phyloP scores from a whole-genome alignment of 768 basidiomycete genomes.

The Suillus fuscotomentosus region DNA sequence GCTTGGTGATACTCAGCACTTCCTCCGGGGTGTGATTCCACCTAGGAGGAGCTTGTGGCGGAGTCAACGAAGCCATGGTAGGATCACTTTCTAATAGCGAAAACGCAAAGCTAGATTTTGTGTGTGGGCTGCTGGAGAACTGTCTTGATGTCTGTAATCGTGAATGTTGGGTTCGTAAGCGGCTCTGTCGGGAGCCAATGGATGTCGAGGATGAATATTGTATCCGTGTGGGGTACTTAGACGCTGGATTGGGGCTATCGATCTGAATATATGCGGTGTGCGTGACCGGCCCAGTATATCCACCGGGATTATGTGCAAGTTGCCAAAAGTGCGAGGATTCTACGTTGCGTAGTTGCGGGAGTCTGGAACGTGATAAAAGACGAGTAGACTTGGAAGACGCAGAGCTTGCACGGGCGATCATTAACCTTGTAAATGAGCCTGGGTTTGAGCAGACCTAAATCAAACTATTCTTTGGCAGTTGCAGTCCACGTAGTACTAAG shows the following conservation, averaged over 20 bases:
- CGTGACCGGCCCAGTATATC: constrained; percentile 9
- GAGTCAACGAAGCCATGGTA: constrained; percentile 47
- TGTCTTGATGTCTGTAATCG: not conserved
- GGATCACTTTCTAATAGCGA: constrained; percentile 3
- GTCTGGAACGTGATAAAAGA: not conserved
- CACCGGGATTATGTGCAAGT: not conserved
- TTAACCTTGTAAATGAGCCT: not conserved
- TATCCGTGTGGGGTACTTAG: not conserved
- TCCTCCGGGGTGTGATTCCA: constrained; percentile 70
- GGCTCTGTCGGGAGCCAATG: not conserved
- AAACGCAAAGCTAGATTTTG: not conserved
- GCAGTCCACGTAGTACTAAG: not conserved
- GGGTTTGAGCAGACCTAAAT: not conserved
- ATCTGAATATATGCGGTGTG: constrained; percentile 4
- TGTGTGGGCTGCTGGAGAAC: constrained; percentile 1
- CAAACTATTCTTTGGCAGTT: not conserved
- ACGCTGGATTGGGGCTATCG: not conserved
- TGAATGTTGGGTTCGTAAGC: not conserved
- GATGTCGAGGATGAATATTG: not conserved
- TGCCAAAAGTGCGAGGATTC: constrained; percentile 1
- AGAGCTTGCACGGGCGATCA: constrained; percentile 3
- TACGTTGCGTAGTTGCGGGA: not conserved
- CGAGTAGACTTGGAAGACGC: not conserved
- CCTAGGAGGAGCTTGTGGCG: constrained; percentile 63
- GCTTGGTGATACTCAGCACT: constrained; percentile 54